phyloP scores from a whole-genome alignment of 2,329 filamentous ascomycete genomes.

The Metarhizium album region DNA sequence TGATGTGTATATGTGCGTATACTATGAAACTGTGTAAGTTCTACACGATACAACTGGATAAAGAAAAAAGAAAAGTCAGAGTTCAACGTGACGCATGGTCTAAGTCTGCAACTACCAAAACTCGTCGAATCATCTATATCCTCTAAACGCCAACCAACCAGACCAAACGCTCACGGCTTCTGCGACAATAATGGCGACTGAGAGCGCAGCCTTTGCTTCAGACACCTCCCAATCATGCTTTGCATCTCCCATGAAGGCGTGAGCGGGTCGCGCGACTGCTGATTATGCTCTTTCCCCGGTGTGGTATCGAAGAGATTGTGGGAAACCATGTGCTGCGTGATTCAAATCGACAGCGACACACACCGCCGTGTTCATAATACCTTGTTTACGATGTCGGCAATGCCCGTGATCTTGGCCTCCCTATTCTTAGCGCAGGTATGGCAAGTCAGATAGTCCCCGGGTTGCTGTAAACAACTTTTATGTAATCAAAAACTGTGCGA shows the following conservation, averaged over 20 bases:
- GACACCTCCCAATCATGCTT: constrained; percentile 5
- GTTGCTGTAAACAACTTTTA: background rate
- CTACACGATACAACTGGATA: background rate
- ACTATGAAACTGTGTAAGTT: background rate
- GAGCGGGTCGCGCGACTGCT: background rate
- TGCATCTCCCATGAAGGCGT: constrained; percentile 6
- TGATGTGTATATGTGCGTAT: background rate
- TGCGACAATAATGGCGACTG: constrained; percentile 6
- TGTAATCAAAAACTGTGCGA: background rate
- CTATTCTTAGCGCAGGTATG: background rate
- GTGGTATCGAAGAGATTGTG: constrained; percentile 12
- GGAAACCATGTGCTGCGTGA: constrained; percentile 7
- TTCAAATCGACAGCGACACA: constrained; percentile 7
- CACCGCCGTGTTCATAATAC: constrained; percentile 4
- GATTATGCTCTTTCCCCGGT: background rate
- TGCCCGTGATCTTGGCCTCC: constrained; percentile 7
- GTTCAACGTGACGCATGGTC: constrained; percentile 10
- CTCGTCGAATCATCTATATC: constrained; percentile 29
- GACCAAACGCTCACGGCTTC: constrained; percentile 20
- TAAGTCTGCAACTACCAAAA: constrained; percentile 15
- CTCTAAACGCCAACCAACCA: constrained; percentile 26
- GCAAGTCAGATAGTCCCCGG: background rate
- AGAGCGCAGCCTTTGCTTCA: constrained; percentile 6
- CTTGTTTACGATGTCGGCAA: constrained; percentile 10
- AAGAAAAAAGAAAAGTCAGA: background rate